Base-by-base conservation (phyloP, 768 basidiomycete genomes). In the Agrocybe pediades region DNA sequence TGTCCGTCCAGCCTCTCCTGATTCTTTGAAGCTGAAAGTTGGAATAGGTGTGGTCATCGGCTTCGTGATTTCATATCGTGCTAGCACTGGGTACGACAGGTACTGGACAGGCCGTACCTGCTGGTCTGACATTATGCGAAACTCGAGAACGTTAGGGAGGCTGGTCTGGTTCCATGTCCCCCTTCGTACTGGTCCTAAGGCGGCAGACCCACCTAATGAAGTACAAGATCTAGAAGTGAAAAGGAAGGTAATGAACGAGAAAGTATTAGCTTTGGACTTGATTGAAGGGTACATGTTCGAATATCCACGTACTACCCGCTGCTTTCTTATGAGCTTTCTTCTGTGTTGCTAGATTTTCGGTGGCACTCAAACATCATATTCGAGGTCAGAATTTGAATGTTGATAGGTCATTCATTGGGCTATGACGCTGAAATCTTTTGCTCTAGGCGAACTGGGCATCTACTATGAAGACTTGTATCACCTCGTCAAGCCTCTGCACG, bases 61-160 rank as follows among this genome's bases (percentile, higher is more conserved):
- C 71, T 84, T 86, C 54, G 84, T 88, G 15, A 84, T 88, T 24
- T 83, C 84, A 0, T 86, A 85, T 67, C 77, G 86, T 17, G 83
- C 84, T 1, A 76, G 71, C 49, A 84, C 81, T 53, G 85, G 84
- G 79, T 83, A 85, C 58, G 83, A 85, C 55, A 75, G 83, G n/a
- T 86, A 85, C 58, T 85, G 81, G 79, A 74, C 80, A 69, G 78
- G 84, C 19, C 69, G 82, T 9, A 74, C 73, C 0, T 74, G 71
- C 17, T 85, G 84, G 84, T 78, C 79, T 3, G 83, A 86, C 53
- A 69, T 85, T 17, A 78, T 83, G 2, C 73, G 76, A 27, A 80
- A 78, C 45, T 61, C 76, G 3, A 71, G 83, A 16, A 77, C 78
- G 0, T 68, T 84, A 50, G 67, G 75, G 6, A 76, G 85, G 15